Percentiles rank a stretch among this genome's conserved stretches.
Conservation (phyloP, 768 basidiomycete species). For the Trametopsis cervina region DNA sequence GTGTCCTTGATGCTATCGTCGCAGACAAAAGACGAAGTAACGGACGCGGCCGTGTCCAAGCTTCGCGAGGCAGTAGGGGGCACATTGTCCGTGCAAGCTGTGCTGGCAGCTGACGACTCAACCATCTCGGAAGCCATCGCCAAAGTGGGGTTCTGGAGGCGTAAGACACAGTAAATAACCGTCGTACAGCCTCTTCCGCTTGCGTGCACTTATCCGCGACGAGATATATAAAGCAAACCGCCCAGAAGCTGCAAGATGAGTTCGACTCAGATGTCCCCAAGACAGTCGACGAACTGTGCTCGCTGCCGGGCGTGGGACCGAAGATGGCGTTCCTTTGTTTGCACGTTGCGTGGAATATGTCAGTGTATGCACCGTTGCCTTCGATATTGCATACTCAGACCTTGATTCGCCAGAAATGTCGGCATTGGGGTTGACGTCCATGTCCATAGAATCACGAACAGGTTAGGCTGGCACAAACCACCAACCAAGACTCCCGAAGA, state of each 20-base stretch:
- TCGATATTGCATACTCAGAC: neutral
- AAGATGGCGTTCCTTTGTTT: constrained; percentile 92
- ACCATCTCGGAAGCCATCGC: constrained; percentile 70
- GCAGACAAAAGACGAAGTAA: constrained; percentile 92
- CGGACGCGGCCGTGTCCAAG: constrained; percentile 69
- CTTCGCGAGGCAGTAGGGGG: constrained; percentile 72
- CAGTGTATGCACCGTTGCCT: too few species aligned
- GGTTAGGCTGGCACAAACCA: constrained; percentile 86
- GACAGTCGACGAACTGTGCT: constrained; percentile 82
- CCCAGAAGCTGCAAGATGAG: constrained; percentile 58
- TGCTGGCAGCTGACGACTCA: constrained; percentile 55
- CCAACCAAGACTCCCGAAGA: constrained; percentile 84
- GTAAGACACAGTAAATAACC: constrained; percentile 72
- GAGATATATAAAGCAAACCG: constrained; percentile 73
- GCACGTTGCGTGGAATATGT: constrained; percentile 83
- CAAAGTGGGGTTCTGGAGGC: constrained; percentile 91
- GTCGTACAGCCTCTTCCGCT: neutral
- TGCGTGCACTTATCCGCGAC: neutral
- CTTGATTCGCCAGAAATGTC: constrained; percentile 45
- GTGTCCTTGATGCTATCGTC: constrained; percentile 93
- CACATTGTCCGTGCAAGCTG: constrained; percentile 63
- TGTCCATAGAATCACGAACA: constrained; percentile 91
- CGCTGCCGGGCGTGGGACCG: constrained; percentile 86
- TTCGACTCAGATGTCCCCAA: constrained; percentile 84
- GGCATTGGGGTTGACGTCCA: constrained; percentile 97